phyloP scores from a whole-genome alignment of 2,329 filamentous ascomycete species.

The Diaporthe vexans region DNA sequence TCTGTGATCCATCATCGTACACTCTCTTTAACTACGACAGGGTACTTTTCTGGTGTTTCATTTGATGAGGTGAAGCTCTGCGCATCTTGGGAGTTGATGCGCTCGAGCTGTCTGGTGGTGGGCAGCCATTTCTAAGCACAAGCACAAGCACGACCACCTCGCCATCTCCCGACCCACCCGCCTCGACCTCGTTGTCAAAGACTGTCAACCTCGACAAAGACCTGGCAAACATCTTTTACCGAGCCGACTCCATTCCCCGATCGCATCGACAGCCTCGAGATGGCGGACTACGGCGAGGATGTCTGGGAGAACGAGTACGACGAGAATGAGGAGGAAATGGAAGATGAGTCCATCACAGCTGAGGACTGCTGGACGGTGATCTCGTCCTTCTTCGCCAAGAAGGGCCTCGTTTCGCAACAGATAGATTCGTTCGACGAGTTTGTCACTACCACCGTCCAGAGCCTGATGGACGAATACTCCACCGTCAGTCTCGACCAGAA shows the following conservation, averaged over 20 bases:
- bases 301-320: conserved; percentile 56
- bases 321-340: conserved; percentile 79
- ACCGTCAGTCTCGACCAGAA: conserved; percentile 95
- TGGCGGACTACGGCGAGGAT: conserved; percentile 70
- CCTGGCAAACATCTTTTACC: not conserved
- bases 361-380: conserved; percentile 99
- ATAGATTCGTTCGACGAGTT: conserved; percentile 99
- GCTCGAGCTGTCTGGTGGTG: conserved; percentile 40
- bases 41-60: conserved; percentile 2
- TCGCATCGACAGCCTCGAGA: conserved; percentile 48
- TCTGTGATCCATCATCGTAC: conserved; percentile 11
- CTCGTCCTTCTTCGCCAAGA: conserved; percentile 94
- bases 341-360: conserved; percentile 82
- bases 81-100: conserved; percentile 41
- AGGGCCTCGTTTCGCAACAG: conserved; percentile 96
- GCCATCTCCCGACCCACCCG: not conserved
- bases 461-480: conserved; percentile 92
- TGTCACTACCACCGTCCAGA: conserved; percentile 92
- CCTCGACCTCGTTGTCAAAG: not conserved
- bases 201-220: not conserved
- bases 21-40: not conserved
- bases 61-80: conserved; percentile 40
- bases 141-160: conserved; percentile 15
- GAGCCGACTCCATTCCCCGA: not conserved
- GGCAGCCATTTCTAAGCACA: conserved; percentile 42